A percentile compares a stretch with the other conserved stretches of the same genome.
Evolutionary conservation across 768 basidiomycete species (phyloP).

Genomic region (Kwoniella europaea): DNA sequence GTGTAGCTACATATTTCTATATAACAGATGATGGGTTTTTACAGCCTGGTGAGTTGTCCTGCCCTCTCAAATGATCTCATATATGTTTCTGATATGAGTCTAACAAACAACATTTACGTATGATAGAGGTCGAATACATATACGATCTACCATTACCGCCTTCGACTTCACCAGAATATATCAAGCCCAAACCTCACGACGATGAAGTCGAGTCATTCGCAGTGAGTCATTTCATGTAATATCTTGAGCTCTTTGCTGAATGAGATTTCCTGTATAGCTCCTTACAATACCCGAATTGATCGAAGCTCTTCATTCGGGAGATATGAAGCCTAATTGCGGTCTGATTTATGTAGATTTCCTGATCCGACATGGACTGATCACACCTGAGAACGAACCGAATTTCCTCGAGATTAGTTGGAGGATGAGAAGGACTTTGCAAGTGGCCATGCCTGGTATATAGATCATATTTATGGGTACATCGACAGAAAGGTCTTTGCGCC

Average conservation of each 20-base stretch:
- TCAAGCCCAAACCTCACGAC: conserved; percentile 76
- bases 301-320: conserved; percentile 67
- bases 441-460: conserved; percentile 36
- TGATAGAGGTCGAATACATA: conserved; percentile 77
- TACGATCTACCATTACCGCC: conserved; percentile 80
- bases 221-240: conserved; percentile 63
- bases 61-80: no score
- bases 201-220: conserved; percentile 95
- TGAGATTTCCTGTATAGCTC: conserved; percentile 39
- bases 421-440: conserved; percentile 39
- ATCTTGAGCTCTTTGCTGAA: conserved; percentile 12
- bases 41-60: conserved; percentile 58
- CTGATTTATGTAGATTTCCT: conserved; percentile 86
- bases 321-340: conserved; percentile 94
- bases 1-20: conserved; percentile 81
- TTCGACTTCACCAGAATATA: conserved; percentile 56
- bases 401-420: conserved; percentile 69
- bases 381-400: conserved; percentile 83
- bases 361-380: conserved; percentile 81
- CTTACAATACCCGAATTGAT: neutral
- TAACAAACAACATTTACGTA: neutral
- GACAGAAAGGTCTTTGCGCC: neutral
- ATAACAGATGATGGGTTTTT: conserved; percentile 75
- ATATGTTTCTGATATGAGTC: no score
- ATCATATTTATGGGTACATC: neutral